Percentiles rank a stretch among this genome's conserved stretches.
Conservation (phyloP, 208 protist genomes). For the Borovskyia barvae region DNA sequence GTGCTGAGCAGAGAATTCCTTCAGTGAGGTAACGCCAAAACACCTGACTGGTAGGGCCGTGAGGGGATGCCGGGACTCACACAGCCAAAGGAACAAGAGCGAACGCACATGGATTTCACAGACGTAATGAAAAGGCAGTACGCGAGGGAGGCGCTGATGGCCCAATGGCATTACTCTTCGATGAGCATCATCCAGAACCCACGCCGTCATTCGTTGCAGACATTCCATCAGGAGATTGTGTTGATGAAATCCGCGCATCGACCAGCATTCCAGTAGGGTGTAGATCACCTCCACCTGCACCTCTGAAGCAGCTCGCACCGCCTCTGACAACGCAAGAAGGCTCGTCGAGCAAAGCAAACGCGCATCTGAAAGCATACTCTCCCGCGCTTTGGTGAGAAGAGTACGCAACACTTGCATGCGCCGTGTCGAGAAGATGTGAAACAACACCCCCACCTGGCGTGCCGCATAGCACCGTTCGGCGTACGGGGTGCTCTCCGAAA, state of each 20-base stretch:
- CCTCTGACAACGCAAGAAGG: slow-evolving; percentile 65
- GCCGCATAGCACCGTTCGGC: slow-evolving; percentile 55
- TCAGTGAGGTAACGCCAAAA: slow-evolving; percentile 48
- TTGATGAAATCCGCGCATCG: slow-evolving; percentile 57
- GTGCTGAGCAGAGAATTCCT: slow-evolving; percentile 25
- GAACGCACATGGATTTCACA: slow-evolving; percentile 40
- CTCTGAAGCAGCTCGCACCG: slow-evolving; percentile 42
- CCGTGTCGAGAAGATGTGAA: slow-evolving; percentile 40
- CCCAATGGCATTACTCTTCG: neutral
- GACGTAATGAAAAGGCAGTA: slow-evolving; percentile 20
- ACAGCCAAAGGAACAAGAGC: slow-evolving; percentile 71
- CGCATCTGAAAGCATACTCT: slow-evolving; percentile 50
- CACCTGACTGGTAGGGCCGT: slow-evolving; percentile 61
- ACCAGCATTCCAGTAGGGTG: slow-evolving; percentile 77
- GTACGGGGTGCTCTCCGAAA: slow-evolving; percentile 42
- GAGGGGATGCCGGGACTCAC: slow-evolving; percentile 48
- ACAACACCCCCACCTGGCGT: slow-evolving; percentile 45
- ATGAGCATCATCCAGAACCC: neutral
- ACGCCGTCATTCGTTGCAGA: slow-evolving; percentile 38
- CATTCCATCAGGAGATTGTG: slow-evolving; percentile 49
- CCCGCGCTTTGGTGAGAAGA: slow-evolving; percentile 46
- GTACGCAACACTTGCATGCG: slow-evolving; percentile 50
- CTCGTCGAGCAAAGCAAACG: slow-evolving; percentile 52
- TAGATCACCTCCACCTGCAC: slow-evolving; percentile 54
- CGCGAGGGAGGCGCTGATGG: neutral